phyloP scores from a whole-genome alignment of 192 early-diverging fungal genomes.

The Entrophospora sp. region DNA sequence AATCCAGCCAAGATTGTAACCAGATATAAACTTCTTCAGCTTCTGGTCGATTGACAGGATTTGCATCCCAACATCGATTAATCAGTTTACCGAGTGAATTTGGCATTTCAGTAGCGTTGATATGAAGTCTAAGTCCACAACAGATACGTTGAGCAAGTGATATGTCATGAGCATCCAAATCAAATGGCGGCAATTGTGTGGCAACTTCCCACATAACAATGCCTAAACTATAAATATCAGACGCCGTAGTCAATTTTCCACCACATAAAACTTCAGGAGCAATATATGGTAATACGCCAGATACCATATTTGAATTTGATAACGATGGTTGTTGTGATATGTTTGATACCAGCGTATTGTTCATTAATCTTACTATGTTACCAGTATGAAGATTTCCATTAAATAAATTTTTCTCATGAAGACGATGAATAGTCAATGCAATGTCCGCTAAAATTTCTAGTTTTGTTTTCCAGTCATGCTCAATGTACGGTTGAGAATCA shows the following conservation, averaged over 20 bases:
- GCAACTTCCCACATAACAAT: slow-evolving; percentile 4
- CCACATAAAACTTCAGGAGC: slow-evolving; percentile 2
- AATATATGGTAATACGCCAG: slow-evolving; percentile 1
- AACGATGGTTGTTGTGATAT: neutral
- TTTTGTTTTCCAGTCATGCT: slow-evolving; percentile 14
- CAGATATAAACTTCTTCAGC: neutral
- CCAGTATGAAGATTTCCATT: slow-evolving; percentile 13
- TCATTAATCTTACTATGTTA: neutral
- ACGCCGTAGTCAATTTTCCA: neutral
- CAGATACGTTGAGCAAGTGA: neutral
- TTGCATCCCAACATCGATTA: slow-evolving; percentile 1
- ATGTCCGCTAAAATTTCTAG: slow-evolving; percentile 7
- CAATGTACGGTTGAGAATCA: neutral
- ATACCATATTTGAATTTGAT: neutral
- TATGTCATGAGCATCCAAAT: neutral
- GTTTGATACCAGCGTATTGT: neutral
- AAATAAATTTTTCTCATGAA: neutral
- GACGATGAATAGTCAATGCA: neutral
- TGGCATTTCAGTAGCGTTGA: neutral
- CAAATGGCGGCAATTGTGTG: neutral
- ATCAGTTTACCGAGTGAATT: neutral
- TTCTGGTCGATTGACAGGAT: neutral
- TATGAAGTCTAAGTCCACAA: neutral
- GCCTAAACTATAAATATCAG: slow-evolving; percentile 8
- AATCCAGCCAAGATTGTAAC: slow-evolving; percentile 12